These are phyloP conservation scores for Tubosaeta sp. DNA, from an alignment of 768 basidiomycete species.

Conservation along the genomic window DNA sequence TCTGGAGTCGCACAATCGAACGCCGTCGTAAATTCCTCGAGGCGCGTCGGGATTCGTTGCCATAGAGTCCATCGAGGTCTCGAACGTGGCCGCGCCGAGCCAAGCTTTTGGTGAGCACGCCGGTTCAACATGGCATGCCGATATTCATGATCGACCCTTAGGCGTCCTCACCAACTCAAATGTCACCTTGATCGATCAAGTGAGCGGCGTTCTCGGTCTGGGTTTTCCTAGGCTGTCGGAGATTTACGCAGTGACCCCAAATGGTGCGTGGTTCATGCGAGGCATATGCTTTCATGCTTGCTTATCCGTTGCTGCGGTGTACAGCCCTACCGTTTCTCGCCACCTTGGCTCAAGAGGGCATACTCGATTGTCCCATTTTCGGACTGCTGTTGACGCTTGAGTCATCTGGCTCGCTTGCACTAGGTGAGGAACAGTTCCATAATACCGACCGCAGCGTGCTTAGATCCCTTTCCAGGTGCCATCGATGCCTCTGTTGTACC, in stretches of 20 bases:
- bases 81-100: constrained; percentile 54
- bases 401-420: constrained; percentile 54
- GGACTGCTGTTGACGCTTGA: constrained; percentile 64
- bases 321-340: constrained; percentile 68
- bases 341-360: constrained; percentile 56
- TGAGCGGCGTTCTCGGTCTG: constrained; percentile 71
- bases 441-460: background rate
- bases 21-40: constrained; percentile 26
- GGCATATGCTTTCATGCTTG: background rate
- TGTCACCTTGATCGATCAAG: constrained; percentile 55
- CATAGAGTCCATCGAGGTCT: constrained; percentile 54
- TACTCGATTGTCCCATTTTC: constrained; percentile 71
- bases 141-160: constrained; percentile 24
- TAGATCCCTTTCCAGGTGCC: constrained; percentile 48
- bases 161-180: constrained; percentile 61
- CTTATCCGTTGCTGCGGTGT: background rate
- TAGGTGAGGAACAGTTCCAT: constrained; percentile 42
- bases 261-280: constrained; percentile 40
- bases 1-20: background rate
- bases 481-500: constrained; percentile 66
- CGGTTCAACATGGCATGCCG: background rate
- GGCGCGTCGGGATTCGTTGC: constrained; percentile 70
- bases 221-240: constrained; percentile 73
- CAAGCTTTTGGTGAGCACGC: constrained; percentile 62
- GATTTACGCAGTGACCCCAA: constrained; percentile 42